A percentile compares a stretch with the other conserved stretches of the same genome.
phyloP scores from a whole-genome alignment of 177 flowering plant genomes.

The Tripterygium wilfordii region DNA sequence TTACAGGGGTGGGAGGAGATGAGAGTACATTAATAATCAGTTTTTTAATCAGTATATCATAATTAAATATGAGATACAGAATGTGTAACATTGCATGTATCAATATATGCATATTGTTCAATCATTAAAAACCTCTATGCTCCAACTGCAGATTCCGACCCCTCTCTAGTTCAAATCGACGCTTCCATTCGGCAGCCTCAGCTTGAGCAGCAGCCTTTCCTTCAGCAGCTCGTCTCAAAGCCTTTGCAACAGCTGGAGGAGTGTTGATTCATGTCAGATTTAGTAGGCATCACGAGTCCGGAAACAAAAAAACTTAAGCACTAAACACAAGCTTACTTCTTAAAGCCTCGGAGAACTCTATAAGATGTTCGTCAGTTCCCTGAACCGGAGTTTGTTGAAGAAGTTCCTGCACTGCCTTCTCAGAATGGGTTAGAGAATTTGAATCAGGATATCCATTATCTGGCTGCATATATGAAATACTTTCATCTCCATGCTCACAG shows the following conservation, averaged over 20 bases:
- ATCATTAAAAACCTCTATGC: conserved; percentile 32
- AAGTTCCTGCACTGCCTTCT: conserved; percentile 58
- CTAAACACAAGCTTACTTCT: conserved; percentile 53
- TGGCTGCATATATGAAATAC: conserved; percentile 20
- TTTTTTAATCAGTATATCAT: too few species aligned
- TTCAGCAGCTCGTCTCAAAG: conserved; percentile 79
- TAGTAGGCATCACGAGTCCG: neutral
- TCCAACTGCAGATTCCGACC: conserved; percentile 45
- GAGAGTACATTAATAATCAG: too few species aligned
- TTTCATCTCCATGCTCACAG: conserved; percentile 45
- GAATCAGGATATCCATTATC: conserved; percentile 60
- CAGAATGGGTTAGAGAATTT: conserved; percentile 37
- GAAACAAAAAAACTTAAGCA: neutral
- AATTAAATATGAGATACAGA: neutral
- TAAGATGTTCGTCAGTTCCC: conserved; percentile 78
- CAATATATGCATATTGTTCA: too few species aligned
- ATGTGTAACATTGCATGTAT: too few species aligned
- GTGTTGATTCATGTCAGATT: neutral
- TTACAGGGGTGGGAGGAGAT: too few species aligned
- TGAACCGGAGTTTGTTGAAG: conserved; percentile 50
- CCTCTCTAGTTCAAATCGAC: conserved; percentile 85
- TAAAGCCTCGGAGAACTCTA: conserved; percentile 92
- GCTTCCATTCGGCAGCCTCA: conserved; percentile 99
- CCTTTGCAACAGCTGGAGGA: conserved; percentile 82
- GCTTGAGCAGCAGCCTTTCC: conserved; percentile 97